Base-by-base conservation (phyloP, 2,329 filamentous ascomycete species). In the Fusarium chuoi region DNA sequence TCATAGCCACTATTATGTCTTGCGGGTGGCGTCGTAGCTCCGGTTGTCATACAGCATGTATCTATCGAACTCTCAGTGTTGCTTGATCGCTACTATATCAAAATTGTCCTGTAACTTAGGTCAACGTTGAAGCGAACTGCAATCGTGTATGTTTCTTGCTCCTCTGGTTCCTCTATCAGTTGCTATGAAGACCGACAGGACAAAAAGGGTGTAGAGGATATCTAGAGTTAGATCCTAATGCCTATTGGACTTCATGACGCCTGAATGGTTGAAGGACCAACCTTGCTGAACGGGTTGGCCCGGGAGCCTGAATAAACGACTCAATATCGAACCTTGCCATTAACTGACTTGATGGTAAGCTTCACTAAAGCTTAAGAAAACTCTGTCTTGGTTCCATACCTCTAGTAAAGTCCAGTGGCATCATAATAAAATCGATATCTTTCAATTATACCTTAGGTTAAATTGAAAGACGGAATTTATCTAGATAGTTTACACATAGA, bases 301-400 rank as follows among this genome's bases (percentile, higher is more conserved):
- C 61, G 57, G 12, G n/a, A 52, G 10, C 26, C 61, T 26, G 54
- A 42, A 10, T 13, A 61, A 48, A 30, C 70, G 20, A 57, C 35
- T 20, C 26, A 46, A 18, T 46, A 26, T 15, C 44, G 65, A 22
- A 26, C 44, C 14, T 46, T 39, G 5, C 48, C 35, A 30, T 15
- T 33, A 20, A 15, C 9, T 6, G 55, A 61, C 11, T 20, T 60
- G 1, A 39, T 55, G 41, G 24, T 20, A 4, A 26, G 45, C 3
- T 55, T 39, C 4, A 46, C 46, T 14, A 26, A 51, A 7, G 45
- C 33, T 22, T 46, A 9, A 20, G 13, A 3, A 24, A 56, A 5
- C 45, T 38, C 13, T 39, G 48, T 13, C 44, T 56, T 44, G 30
- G 35, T 15, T 20, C 38, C 13, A 42, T 65, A 14, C 22, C 24